These are phyloP conservation scores for Entamoeba moshkovskii DNA, from an alignment of 208 protist species.

Conservation along the genomic window DNA sequence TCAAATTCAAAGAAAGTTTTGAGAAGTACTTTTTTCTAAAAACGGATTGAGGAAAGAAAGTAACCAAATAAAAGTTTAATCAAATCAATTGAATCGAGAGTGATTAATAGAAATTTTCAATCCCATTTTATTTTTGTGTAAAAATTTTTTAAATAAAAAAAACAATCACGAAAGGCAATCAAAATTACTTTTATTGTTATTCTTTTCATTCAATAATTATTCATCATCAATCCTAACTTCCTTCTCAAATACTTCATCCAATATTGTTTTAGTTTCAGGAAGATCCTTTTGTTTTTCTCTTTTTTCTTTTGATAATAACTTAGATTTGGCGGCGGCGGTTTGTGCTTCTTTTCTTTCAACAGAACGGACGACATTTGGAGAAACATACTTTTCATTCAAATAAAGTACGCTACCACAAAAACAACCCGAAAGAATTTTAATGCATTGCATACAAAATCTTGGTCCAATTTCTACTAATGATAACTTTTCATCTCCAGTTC, in stretches of 20 bases:
- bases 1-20: no score
- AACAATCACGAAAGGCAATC: no score
- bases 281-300: neutral
- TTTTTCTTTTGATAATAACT: neutral
- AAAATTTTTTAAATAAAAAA: no score
- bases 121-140: no score
- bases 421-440: neutral
- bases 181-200: no score
- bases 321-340: neutral
- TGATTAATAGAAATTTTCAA: no score
- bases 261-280: neutral
- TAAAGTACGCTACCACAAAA: neutral
- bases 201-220: no score
- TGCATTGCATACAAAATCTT: neutral
- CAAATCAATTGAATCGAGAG: no score
- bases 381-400: neutral
- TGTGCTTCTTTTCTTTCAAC: neutral
- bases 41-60: no score
- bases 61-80: no score
- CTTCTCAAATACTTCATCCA: neutral
- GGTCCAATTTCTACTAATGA: constrained; percentile 19
- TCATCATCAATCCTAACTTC: neutral
- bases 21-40: no score
- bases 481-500: neutral
- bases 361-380: neutral